Percentiles rank a stretch among this genome's conserved stretches.
Evolutionary conservation across 176 grass and related monocot genomes (phyloP).

Genomic region (Tuctoria greenei): DNA sequence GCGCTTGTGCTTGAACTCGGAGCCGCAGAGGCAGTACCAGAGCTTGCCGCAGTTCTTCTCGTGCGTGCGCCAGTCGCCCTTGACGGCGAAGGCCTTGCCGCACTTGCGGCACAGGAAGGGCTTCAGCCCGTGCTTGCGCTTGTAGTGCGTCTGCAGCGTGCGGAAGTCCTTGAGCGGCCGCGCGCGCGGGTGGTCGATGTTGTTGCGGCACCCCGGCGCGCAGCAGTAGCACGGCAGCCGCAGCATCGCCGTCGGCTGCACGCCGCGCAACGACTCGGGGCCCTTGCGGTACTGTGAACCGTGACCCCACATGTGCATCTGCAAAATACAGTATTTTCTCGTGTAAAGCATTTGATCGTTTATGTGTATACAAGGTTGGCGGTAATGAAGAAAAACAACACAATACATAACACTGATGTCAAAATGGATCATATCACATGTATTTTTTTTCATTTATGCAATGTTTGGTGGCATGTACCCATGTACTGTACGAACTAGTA

Average conservation of each 20-base stretch:
- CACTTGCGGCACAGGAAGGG: slow-evolving; percentile 97
- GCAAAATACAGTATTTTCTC: neutral
- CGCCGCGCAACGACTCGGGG: slow-evolving; percentile 86
- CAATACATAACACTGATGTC: neutral
- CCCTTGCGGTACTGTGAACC: slow-evolving; percentile 96
- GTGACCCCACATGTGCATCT: slow-evolving; percentile 99
- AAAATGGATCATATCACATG: slow-evolving; percentile 30
- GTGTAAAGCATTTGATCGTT: neutral
- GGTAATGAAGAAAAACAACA: neutral
- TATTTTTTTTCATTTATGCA: slow-evolving; percentile 14
- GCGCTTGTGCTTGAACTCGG: slow-evolving; percentile 99
- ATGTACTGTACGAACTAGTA: too few species aligned
- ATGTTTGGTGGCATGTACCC: slow-evolving; percentile 14
- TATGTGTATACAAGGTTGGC: neutral
- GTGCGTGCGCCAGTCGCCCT: slow-evolving; percentile 97
- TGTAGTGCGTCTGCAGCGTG: slow-evolving; percentile 98
- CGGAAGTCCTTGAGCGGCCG: slow-evolving; percentile 98
- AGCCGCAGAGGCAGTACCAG: slow-evolving; percentile 98
- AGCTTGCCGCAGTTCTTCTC: slow-evolving; percentile 99
- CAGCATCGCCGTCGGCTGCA: slow-evolving; percentile 98
- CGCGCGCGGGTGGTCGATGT: slow-evolving; percentile 91
- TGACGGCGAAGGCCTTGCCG: slow-evolving; percentile 95
- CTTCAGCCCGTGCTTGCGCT: slow-evolving; percentile 98
- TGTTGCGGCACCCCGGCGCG: slow-evolving; percentile 90
- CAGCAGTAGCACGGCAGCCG: slow-evolving; percentile 97